These are phyloP conservation scores for Silene latifolia DNA, from an alignment of 148 eudicot species.

Conservation along the genomic window DNA sequence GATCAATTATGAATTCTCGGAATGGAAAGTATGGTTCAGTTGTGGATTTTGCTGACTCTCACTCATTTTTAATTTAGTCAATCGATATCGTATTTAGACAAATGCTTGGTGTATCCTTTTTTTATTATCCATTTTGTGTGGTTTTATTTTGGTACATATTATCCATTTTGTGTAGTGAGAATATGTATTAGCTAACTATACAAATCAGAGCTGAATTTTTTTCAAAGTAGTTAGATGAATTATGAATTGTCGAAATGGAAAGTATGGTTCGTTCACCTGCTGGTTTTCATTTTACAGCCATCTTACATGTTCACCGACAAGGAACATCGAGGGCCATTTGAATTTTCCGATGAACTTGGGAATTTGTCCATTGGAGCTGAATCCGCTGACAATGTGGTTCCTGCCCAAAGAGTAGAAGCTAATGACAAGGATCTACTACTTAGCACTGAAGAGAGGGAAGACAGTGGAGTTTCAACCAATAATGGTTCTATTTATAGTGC, in stretches of 20 bases:
- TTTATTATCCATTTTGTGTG: too few relatives aligned
- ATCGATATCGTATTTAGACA: too few relatives aligned
- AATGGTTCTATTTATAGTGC: slow-evolving; percentile 69
- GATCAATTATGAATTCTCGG: too few relatives aligned
- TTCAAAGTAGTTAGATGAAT: neutral
- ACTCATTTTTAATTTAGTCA: too few relatives aligned
- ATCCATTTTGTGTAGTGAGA: too few relatives aligned
- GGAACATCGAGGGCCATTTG: slow-evolving; percentile 95
- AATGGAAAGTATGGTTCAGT: too few relatives aligned
- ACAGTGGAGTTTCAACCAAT: slow-evolving; percentile 37
- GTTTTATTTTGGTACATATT: too few relatives aligned
- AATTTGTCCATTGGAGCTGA: slow-evolving; percentile 66
- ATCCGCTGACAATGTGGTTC: slow-evolving; percentile 39
- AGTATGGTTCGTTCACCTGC: neutral
- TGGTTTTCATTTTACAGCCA: slow-evolving; percentile 62
- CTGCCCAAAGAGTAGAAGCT: slow-evolving; percentile 72
- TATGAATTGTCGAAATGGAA: neutral
- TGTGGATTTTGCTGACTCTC: too few relatives aligned
- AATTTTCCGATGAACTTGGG: slow-evolving; percentile 78
- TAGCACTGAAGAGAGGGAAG: slow-evolving; percentile 79
- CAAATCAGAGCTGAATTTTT: neutral
- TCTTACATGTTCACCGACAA: slow-evolving; percentile 97
- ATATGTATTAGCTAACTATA: neutral
- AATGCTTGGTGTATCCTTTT: too few relatives aligned
- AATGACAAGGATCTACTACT: slow-evolving; percentile 87